Percentiles rank a stretch among this genome's conserved stretches.
Conservation (phyloP, 305 asterid species). For the Withania somnifera region DNA sequence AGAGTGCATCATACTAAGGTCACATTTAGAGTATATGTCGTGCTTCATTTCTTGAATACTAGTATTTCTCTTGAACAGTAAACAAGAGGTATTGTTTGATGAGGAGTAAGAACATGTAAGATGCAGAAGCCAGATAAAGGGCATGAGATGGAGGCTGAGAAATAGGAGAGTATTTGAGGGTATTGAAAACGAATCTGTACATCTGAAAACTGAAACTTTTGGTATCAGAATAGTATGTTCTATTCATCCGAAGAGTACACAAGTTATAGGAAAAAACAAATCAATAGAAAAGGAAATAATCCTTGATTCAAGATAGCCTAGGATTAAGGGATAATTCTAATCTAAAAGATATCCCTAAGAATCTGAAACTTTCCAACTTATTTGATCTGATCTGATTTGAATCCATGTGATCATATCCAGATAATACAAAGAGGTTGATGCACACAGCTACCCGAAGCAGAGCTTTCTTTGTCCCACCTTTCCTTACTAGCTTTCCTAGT, state of each 20-base stretch:
- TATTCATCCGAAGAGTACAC: not conserved
- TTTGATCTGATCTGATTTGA: not conserved
- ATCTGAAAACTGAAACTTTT: not conserved
- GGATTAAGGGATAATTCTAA: not conserved
- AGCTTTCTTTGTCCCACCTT: not conserved
- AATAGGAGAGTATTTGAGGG: not conserved
- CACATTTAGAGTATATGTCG: not conserved
- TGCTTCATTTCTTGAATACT: not conserved
- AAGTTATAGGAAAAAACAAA: not conserved
- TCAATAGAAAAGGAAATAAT: not conserved
- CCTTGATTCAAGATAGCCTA: not conserved
- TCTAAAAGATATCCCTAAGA: not conserved
- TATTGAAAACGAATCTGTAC: not conserved
- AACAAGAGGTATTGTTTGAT: not conserved
- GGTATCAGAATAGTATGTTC: not conserved
- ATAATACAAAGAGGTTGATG: not conserved
- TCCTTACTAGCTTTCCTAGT: not conserved
- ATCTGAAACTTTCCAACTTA: not conserved
- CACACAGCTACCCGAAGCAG: not conserved
- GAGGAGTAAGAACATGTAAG: not conserved
- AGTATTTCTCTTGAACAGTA: not conserved
- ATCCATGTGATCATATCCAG: not conserved
- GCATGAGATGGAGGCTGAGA: not conserved
- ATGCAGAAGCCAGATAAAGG: not conserved
- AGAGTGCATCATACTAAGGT: not conserved